Evolutionary conservation across 305 asterid species (phyloP).

Genomic region (Salvia sclarea): DNA sequence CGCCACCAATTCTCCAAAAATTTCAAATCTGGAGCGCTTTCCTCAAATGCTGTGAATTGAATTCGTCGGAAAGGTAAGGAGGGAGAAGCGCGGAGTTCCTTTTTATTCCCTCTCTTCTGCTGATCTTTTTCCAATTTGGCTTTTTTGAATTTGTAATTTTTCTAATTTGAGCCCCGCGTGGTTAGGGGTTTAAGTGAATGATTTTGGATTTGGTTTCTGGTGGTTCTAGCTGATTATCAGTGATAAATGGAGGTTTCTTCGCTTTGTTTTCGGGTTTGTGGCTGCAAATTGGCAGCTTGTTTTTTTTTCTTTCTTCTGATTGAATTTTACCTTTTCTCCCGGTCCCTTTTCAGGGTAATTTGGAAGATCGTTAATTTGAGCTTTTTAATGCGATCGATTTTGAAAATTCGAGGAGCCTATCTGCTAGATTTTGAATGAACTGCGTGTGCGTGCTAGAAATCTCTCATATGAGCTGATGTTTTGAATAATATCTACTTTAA

Average conservation of each 20-base stretch:
- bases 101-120: neutral
- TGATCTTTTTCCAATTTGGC: slow-evolving; percentile 35
- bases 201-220: slow-evolving; percentile 25
- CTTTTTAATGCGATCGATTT: slow-evolving; percentile 31
- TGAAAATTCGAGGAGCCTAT: slow-evolving; percentile 32
- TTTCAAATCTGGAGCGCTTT: slow-evolving; percentile 32
- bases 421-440: slow-evolving; percentile 30
- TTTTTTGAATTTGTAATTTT: slow-evolving; percentile 4
- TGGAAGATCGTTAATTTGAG: slow-evolving; percentile 31
- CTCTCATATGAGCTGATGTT: neutral
- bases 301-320: slow-evolving; percentile 20
- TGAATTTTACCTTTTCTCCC: slow-evolving; percentile 6
- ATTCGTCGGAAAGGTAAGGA: slow-evolving; percentile 31
- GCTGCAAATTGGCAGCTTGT: slow-evolving; percentile 27
- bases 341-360: neutral
- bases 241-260: slow-evolving; percentile 18
- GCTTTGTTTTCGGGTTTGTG: slow-evolving; percentile 5
- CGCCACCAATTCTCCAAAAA: slow-evolving; percentile 26
- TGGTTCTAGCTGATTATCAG: slow-evolving; percentile 32
- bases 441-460: slow-evolving; percentile 12
- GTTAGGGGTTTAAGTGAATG: slow-evolving; percentile 26
- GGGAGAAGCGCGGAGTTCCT: slow-evolving; percentile 11
- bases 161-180: slow-evolving; percentile 25
- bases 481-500: slow-evolving; percentile 25
- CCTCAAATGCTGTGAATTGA: slow-evolving; percentile 37